Conservation (phyloP, 2,329 filamentous ascomycete genomes). For the Aspergillus eucalypticola region DNA sequence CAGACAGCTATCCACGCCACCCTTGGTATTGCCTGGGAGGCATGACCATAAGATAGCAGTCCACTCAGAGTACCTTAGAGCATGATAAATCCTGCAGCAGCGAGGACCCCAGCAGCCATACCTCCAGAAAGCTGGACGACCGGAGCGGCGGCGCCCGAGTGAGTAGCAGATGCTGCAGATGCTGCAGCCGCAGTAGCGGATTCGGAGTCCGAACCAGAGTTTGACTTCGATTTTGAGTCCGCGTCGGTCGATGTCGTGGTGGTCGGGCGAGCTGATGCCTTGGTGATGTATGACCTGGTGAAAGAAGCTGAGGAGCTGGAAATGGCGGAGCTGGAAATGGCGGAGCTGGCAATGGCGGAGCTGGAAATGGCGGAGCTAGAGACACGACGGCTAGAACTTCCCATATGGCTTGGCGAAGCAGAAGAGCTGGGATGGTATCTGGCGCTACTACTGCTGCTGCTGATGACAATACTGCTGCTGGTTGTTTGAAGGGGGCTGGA, state of each 20-base stretch:
- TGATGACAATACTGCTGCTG: conserved; percentile 8
- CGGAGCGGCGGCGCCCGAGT: conserved; percentile 25
- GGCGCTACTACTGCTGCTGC: conserved; percentile 13
- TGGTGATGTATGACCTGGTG: conserved; percentile 24
- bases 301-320: conserved; percentile 6
- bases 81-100: conserved; percentile 35
- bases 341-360: conserved; percentile 7
- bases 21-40: not conserved
- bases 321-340: conserved; percentile 7
- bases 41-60: not conserved
- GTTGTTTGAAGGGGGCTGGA: conserved; percentile 14
- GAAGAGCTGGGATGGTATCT: conserved; percentile 12
- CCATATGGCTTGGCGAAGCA: conserved; percentile 1
- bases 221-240: not conserved
- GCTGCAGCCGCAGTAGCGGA: conserved; percentile 10
- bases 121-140: conserved; percentile 26
- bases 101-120: conserved; percentile 33
- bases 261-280: conserved; percentile 14
- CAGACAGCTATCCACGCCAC: not conserved
- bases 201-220: conserved; percentile 3
- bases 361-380: conserved; percentile 10
- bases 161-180: conserved; percentile 20
- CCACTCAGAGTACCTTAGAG: conserved; percentile 26
- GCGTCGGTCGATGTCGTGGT: conserved; percentile 7
- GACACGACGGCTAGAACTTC: conserved; percentile 10